phyloP scores from a whole-genome alignment of 257 asterid genomes.

The Linderniella brevidens region DNA sequence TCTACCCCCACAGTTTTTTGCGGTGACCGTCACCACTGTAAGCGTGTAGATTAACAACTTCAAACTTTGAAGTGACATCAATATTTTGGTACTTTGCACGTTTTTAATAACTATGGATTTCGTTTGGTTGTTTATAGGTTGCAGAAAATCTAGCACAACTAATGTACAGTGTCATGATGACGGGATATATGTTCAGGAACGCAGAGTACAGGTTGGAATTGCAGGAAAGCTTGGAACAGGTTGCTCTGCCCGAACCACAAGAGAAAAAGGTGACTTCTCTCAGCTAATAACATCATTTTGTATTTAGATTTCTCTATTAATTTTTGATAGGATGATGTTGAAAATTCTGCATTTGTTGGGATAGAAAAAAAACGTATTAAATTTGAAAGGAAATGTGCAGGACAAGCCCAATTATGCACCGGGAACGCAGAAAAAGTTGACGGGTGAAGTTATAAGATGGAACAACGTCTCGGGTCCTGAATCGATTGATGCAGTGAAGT shows the following conservation, averaged over 20 bases:
- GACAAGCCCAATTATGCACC: slow-evolving; percentile 82
- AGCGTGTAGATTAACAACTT: slow-evolving; percentile 13
- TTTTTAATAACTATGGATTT: slow-evolving; percentile 10
- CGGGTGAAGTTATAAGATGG: slow-evolving; percentile 97
- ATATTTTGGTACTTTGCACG: slow-evolving; percentile 4
- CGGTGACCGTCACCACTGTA: slow-evolving; percentile 82
- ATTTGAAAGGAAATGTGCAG: slow-evolving; percentile 16
- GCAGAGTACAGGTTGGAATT: slow-evolving; percentile 79
- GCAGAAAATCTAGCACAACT: slow-evolving; percentile 97
- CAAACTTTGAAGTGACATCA: neutral
- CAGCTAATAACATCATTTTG: slow-evolving; percentile 1
- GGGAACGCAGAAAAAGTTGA: slow-evolving; percentile 85
- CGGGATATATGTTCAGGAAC: slow-evolving; percentile 95
- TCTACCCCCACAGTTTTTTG: slow-evolving; percentile 85
- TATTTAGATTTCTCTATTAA: neutral
- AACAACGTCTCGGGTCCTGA: slow-evolving; percentile 81
- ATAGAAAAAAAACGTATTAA: no score
- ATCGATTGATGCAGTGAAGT: slow-evolving; percentile 77
- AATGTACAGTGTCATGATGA: slow-evolving; percentile 96
- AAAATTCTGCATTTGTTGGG: no score
- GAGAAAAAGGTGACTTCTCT: slow-evolving; percentile 31
- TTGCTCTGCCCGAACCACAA: slow-evolving; percentile 86
- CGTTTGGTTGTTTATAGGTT: slow-evolving; percentile 31
- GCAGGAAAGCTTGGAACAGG: slow-evolving; percentile 93
- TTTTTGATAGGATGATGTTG: neutral